These are phyloP conservation scores for Trichoderma guizhouense DNA, from an alignment of 2,329 filamentous ascomycete species.

Conservation along the genomic window DNA sequence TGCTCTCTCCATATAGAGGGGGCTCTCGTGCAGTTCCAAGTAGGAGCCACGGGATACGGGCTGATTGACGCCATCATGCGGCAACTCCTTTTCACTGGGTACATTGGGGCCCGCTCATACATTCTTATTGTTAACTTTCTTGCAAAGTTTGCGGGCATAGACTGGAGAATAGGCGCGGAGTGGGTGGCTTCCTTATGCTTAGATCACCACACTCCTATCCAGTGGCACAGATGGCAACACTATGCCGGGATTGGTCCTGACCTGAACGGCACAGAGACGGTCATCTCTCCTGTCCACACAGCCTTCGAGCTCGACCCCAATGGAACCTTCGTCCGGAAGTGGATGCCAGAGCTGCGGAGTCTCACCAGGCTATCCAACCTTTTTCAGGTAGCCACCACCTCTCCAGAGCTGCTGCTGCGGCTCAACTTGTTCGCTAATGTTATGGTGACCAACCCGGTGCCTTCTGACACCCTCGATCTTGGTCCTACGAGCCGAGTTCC, in stretches of 20 bases:
- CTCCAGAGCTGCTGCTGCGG: constrained; percentile 53
- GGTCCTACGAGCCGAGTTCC: constrained; percentile 51
- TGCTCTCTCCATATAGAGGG: constrained; percentile 13
- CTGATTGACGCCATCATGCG: constrained; percentile 75
- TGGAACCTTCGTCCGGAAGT: constrained; percentile 67
- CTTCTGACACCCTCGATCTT: background rate
- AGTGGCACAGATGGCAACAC: constrained; percentile 85
- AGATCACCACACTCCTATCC: constrained; percentile 73
- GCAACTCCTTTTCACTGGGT: constrained; percentile 71
- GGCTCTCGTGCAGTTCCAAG: constrained; percentile 47
- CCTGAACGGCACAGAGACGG: constrained; percentile 57
- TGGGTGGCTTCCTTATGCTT: constrained; percentile 75
- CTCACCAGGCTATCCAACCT: constrained; percentile 55
- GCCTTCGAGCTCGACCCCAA: constrained; percentile 67
- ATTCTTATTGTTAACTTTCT: constrained; percentile 77
- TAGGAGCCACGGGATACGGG: constrained; percentile 70
- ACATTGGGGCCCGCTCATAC: constrained; percentile 71
- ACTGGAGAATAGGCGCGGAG: constrained; percentile 78
- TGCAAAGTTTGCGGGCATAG: constrained; percentile 67
- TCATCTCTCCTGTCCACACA: background rate
- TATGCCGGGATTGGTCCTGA: constrained; percentile 77
- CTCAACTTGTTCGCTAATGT: constrained; percentile 58
- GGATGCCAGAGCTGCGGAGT: constrained; percentile 64
- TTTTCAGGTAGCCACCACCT: constrained; percentile 68
- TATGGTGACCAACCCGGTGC: constrained; percentile 64